A percentile compares a stretch with the other conserved stretches of the same genome.
Evolutionary conservation across 768 basidiomycete genomes (phyloP).

Genomic region (Saitozyma sp.): DNA sequence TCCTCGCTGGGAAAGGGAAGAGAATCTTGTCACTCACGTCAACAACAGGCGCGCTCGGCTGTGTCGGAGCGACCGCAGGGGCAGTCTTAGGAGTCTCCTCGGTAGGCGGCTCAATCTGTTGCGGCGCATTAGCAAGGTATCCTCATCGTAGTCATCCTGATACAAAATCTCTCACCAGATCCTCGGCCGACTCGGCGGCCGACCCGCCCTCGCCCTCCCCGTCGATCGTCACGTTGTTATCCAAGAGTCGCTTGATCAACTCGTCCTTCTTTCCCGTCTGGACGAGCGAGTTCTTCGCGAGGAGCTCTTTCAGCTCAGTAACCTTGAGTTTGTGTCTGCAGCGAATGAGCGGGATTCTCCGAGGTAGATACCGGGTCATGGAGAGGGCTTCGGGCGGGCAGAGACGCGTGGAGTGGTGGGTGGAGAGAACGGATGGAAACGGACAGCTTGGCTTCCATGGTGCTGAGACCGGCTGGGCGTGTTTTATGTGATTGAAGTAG

Average conservation of each 20-base stretch:
- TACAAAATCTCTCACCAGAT: constrained; percentile 28
- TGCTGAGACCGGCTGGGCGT: background rate
- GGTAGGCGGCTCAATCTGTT: constrained; percentile 8
- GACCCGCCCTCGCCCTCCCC: constrained; percentile 10
- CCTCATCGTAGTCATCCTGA: background rate
- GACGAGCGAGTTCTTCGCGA: constrained; percentile 35
- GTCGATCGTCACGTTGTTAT: constrained; percentile 28
- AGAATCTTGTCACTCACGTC: constrained; percentile 13
- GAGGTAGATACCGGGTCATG: background rate
- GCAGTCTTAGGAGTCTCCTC: constrained; percentile 6
- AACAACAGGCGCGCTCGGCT: too few species aligned
- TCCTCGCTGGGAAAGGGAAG: background rate
- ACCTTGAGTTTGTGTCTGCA: constrained; percentile 47
- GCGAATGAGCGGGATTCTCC: background rate
- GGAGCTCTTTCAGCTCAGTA: constrained; percentile 43
- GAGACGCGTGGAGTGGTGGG: background rate
- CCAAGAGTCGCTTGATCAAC: constrained; percentile 40
- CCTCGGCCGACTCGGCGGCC: constrained; percentile 18
- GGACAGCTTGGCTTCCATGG: constrained; percentile 2
- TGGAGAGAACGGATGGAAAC: background rate
- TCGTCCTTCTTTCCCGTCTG: constrained; percentile 48
- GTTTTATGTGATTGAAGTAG: too few species aligned
- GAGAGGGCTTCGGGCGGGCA: too few species aligned
- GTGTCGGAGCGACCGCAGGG: constrained; percentile 1
- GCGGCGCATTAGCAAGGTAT: too few species aligned